phyloP scores from a whole-genome alignment of 2,329 filamentous ascomycete genomes.

The Metarhizium sp. region DNA sequence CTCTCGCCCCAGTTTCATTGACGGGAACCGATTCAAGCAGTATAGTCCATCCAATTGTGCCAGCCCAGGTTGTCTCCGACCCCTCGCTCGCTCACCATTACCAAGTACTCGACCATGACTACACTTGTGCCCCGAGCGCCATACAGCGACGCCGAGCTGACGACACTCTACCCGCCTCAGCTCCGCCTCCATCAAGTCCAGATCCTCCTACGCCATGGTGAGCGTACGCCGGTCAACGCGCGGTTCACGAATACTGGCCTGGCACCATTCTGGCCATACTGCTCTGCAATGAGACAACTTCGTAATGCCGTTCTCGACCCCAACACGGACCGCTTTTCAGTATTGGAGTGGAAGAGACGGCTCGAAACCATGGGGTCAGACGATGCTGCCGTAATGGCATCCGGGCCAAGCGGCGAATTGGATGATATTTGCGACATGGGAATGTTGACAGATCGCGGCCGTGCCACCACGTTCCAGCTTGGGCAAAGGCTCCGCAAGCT shows the following conservation, averaged over 20 bases:
- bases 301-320: slow-evolving; percentile 40
- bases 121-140: slow-evolving; percentile 63
- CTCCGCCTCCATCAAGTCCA: slow-evolving; percentile 86
- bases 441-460: slow-evolving; percentile 67
- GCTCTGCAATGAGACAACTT: slow-evolving; percentile 64
- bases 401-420: slow-evolving; percentile 58
- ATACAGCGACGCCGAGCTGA: slow-evolving; percentile 74
- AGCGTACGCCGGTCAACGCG: slow-evolving; percentile 76
- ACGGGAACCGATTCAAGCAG: too few species aligned
- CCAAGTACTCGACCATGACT: slow-evolving; percentile 50
- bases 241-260: slow-evolving; percentile 74
- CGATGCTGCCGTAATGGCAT: slow-evolving; percentile 60
- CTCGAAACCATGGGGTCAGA: slow-evolving; percentile 72
- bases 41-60: too few species aligned
- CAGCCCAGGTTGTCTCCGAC: too few species aligned
- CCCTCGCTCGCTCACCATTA: background rate
- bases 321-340: slow-evolving; percentile 28
- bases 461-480: slow-evolving; percentile 60
- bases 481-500: slow-evolving; percentile 59
- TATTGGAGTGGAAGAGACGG: slow-evolving; percentile 56
- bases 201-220: slow-evolving; percentile 70
- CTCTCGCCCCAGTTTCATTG: background rate
- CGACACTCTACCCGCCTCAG: slow-evolving; percentile 66
- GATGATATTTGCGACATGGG: slow-evolving; percentile 74
- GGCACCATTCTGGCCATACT: slow-evolving; percentile 80